Conservation (phyloP, 2,329 filamentous ascomycete species). For the Penicillium fuscoglaucum region DNA sequence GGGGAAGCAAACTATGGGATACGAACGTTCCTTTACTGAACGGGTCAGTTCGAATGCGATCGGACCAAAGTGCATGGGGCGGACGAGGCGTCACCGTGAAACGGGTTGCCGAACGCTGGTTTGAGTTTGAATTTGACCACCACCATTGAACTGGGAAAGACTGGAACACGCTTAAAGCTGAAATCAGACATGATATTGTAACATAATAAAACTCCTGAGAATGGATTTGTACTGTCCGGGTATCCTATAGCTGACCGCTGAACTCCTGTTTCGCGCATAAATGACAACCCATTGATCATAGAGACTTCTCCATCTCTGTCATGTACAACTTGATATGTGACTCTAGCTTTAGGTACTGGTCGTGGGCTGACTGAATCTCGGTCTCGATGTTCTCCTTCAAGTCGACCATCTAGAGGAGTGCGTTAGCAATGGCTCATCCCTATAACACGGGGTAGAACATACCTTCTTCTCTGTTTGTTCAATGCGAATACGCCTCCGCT, state of each 20-base stretch:
- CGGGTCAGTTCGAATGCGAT: conserved; percentile 51
- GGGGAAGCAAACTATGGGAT: conserved; percentile 43
- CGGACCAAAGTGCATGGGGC: conserved; percentile 55
- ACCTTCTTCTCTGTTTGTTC: conserved; percentile 99
- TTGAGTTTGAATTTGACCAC: conserved; percentile 61
- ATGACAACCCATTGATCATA: conserved; percentile 43
- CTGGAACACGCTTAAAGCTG: conserved; percentile 13
- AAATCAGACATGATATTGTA: conserved; percentile 9
- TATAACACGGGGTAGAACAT: conserved; percentile 29
- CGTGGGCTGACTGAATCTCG: conserved; percentile 84
- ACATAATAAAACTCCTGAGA: conserved; percentile 29
- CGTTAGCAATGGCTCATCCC: conserved; percentile 20
- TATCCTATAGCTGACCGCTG: conserved; percentile 41
- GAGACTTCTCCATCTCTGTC: conserved; percentile 95
- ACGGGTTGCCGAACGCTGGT: conserved; percentile 66
- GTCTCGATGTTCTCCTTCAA: conserved; percentile 96
- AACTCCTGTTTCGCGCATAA: conserved; percentile 41
- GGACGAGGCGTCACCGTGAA: conserved; percentile 60
- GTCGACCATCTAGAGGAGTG: conserved; percentile 75
- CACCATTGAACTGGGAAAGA: conserved; percentile 17
- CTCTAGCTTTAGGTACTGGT: conserved; percentile 97
- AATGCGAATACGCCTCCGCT: conserved; percentile 85
- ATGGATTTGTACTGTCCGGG: conserved; percentile 36
- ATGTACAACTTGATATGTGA: conserved; percentile 97
- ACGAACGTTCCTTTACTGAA: conserved; percentile 64